Evolutionary conservation across 2,329 filamentous ascomycete species (phyloP).

Genomic region (Colletotrichum endophyticum): DNA sequence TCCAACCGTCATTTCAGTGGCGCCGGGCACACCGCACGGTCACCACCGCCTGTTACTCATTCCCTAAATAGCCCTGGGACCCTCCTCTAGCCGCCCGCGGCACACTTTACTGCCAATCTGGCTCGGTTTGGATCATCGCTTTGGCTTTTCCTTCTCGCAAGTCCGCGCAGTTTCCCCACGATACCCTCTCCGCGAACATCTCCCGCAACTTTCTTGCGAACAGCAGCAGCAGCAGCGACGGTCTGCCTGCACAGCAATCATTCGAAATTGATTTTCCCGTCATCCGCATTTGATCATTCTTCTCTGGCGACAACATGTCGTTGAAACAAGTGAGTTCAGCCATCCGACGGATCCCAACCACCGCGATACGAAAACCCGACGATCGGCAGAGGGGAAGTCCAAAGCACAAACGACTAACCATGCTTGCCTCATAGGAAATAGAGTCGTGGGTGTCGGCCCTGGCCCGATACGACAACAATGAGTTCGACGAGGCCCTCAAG

Average conservation of each 20-base stretch:
- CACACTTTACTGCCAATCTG: background rate
- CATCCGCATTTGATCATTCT: background rate
- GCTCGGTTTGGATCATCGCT: background rate
- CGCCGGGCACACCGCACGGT: slow-evolving; percentile 20
- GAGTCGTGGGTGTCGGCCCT: slow-evolving; percentile 97
- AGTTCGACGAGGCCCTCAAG: slow-evolving; percentile 87
- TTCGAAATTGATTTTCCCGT: background rate
- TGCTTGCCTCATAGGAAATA: slow-evolving; percentile 74
- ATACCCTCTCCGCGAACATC: slow-evolving; percentile 3
- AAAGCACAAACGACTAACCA: background rate
- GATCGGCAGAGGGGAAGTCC: background rate
- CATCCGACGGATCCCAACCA: background rate
- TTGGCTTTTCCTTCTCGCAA: slow-evolving; percentile 17
- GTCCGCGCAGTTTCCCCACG: slow-evolving; percentile 12
- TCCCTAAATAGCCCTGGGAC: slow-evolving; percentile 24
- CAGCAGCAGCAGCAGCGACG: slow-evolving; percentile 3
- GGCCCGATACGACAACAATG: slow-evolving; percentile 92
- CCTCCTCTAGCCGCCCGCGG: slow-evolving; percentile 19
- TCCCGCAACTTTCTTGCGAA: background rate
- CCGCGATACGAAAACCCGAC: background rate
- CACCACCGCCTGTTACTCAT: slow-evolving; percentile 5
- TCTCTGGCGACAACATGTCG: slow-evolving; percentile 50
- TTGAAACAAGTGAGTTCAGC: slow-evolving; percentile 59
- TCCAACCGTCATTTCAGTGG: slow-evolving; percentile 23
- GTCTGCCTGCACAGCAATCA: slow-evolving; percentile 2